phyloP scores from a whole-genome alignment of 2,329 filamentous ascomycete genomes.

The Alternaria incomplexa region DNA sequence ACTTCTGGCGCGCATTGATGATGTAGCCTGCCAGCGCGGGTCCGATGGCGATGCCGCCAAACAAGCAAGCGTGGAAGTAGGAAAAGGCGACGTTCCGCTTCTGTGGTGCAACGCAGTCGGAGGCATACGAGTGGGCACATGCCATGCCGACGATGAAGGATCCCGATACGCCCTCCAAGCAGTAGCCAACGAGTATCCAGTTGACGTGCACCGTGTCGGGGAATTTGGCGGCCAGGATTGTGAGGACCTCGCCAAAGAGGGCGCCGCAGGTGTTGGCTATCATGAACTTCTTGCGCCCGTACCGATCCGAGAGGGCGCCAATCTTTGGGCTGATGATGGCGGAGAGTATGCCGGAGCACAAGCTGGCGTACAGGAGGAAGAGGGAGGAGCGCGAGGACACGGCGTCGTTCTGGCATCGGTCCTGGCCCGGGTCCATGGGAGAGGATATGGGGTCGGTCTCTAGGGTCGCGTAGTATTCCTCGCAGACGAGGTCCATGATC shows the following conservation, averaged over 20 bases:
- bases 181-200: conserved; percentile 76
- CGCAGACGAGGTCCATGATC: conserved; percentile 83
- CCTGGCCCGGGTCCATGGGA: conserved; percentile 49
- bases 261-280: conserved; percentile 76
- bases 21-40: conserved; percentile 82
- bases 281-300: conserved; percentile 78
- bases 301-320: conserved; percentile 84
- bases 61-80: conserved; percentile 88
- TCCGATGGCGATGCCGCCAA: conserved; percentile 85
- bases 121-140: conserved; percentile 82
- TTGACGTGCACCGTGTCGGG: conserved; percentile 76
- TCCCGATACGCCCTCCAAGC: conserved; percentile 82
- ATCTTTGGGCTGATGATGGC: conserved; percentile 83
- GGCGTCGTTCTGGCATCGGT: conserved; percentile 77
- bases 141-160: conserved; percentile 86
- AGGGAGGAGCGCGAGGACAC: conserved; percentile 78
- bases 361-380: conserved; percentile 77
- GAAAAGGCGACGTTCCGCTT: conserved; percentile 83
- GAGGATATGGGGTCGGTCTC: conserved; percentile 45
- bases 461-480: conserved; percentile 75
- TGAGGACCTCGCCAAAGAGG: conserved; percentile 75
- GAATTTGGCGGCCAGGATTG: conserved; percentile 77
- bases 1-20: conserved; percentile 60
- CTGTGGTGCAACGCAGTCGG: conserved; percentile 84
- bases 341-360: conserved; percentile 77